These are phyloP conservation scores for Glycyrrhiza uralensis DNA, from an alignment of 306 rosid genomes.

Conservation along the genomic window DNA sequence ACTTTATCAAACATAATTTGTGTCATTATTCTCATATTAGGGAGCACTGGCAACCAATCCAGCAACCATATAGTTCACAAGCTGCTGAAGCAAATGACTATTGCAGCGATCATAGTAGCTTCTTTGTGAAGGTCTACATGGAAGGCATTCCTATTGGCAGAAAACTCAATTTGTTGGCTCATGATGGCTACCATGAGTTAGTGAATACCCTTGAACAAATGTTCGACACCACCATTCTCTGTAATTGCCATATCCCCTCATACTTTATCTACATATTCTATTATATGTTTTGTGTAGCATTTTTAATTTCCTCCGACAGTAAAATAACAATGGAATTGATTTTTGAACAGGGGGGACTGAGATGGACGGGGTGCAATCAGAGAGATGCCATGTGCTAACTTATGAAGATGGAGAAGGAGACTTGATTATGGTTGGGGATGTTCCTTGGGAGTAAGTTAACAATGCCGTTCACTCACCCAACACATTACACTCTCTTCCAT, in stretches of 20 bases:
- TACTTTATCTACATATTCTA: neutral
- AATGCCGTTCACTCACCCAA: neutral
- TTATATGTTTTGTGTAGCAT: neutral
- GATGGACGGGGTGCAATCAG: conserved; percentile 55
- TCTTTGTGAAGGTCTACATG: conserved; percentile 83
- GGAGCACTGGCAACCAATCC: conserved; percentile 38
- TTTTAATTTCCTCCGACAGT: neutral
- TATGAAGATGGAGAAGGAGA: conserved; percentile 89
- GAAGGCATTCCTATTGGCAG: conserved; percentile 82
- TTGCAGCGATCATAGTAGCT: conserved; percentile 33
- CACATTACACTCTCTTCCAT: neutral
- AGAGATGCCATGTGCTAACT: conserved; percentile 66
- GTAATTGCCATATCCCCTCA: conserved; percentile 28
- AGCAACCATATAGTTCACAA: conserved; percentile 18
- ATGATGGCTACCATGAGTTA: conserved; percentile 49
- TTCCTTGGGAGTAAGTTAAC: conserved; percentile 75
- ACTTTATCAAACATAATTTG: neutral
- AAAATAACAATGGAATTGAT: neutral
- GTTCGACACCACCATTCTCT: conserved; percentile 75
- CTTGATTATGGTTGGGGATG: conserved; percentile 78
- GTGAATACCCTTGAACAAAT: conserved; percentile 67
- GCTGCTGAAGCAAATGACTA: conserved; percentile 37
- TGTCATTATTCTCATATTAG: conserved; percentile 13
- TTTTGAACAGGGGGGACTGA: conserved; percentile 63
- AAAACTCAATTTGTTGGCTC: conserved; percentile 65